phyloP scores from a whole-genome alignment of 768 basidiomycete genomes.

The Lactarius hengduanensis region DNA sequence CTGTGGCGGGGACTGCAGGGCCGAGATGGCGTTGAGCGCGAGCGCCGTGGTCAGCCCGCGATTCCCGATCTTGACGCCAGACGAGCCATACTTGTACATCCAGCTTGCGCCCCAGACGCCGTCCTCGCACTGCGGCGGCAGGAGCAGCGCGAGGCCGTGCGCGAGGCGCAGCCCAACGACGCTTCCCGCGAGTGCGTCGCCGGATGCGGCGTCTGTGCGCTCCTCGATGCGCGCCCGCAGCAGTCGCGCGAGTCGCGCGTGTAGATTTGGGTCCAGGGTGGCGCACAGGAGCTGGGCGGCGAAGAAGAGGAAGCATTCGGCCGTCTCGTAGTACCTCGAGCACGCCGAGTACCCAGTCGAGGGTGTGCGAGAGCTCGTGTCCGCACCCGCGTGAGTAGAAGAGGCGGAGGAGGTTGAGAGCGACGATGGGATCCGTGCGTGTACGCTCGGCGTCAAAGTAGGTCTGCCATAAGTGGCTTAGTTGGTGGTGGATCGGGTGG shows the following conservation, averaged over 20 bases:
- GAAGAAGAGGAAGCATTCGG: conserved; percentile 55
- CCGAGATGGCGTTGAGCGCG: conserved; percentile 50
- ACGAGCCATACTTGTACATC: conserved; percentile 55
- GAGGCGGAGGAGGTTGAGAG: conserved; percentile 48
- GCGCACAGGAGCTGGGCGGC: conserved; percentile 44
- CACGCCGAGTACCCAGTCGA: conserved; percentile 50
- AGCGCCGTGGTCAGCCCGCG: conserved; percentile 54
- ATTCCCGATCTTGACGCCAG: conserved; percentile 51
- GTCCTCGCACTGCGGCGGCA: conserved; percentile 50
- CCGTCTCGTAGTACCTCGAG: conserved; percentile 50
- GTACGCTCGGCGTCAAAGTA: conserved; percentile 53
- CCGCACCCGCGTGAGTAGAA: conserved; percentile 53
- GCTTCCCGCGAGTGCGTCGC: conserved; percentile 50
- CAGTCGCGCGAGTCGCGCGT: conserved; percentile 40
- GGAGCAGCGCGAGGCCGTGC: conserved; percentile 46
- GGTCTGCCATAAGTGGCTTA: conserved; percentile 38
- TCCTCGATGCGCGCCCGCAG: conserved; percentile 48
- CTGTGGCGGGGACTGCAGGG: conserved; percentile 24
- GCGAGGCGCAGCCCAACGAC: conserved; percentile 43
- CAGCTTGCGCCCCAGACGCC: conserved; percentile 56
- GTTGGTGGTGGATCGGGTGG: background rate
- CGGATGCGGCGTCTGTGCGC: conserved; percentile 44
- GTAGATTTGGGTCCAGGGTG: conserved; percentile 38
- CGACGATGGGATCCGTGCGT: conserved; percentile 54
- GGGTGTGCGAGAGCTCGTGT: conserved; percentile 43